Base-by-base conservation (phyloP, 1,284 basidiomycete species). In the Coniophora puteana region DNA sequence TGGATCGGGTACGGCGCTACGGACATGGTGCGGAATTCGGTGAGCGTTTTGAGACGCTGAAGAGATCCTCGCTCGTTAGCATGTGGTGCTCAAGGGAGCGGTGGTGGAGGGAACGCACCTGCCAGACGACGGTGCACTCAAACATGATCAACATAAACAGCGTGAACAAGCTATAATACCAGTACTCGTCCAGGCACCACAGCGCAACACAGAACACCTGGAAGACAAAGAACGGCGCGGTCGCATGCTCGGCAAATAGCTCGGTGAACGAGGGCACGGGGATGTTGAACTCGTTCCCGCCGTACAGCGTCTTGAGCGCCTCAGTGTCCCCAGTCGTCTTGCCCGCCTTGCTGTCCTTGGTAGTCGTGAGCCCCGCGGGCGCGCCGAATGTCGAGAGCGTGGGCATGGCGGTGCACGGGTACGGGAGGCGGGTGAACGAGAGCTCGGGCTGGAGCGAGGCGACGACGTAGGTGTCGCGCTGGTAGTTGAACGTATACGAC, bases 91-190 rank as follows among this genome's bases (percentile, higher is more conserved):
- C n/a, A 27, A 27, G 26, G 10, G 26, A 27, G 26, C n/a, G n/a
- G 10, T 8, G n/a, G 26, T 27, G 26, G 26, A n/a, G n/a, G n/a
- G n/a, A n/a, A 63, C 80, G 42, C 51, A 88, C 89, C 82, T 96
- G 93, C 80, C 88, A 97, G 17, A 97, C 93, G 27, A 94, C 92
- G 1, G 94, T 97, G 66, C 93, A 96, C 67, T 97, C 94, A 57
- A 97, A 97, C 47, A 95, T 86, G 40, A 97, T 69, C 36, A 97
- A 73, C 94, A 97, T 97, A 76, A 97, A 96, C 24, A 93, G 74
- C 1, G 94, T 97, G 69, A 97, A 97, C 31, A 97, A 65, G 49
- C 87, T 91, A 72, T 95, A 97, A 62, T 95, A 96, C 93, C 93
- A 96, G 64, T 96, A 97, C 63, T 96, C 94, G 58, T 97, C 94